A percentile compares a stretch with the other conserved stretches of the same genome.
These are phyloP conservation scores for Emergomyces orientalis DNA, from an alignment of 2,329 filamentous ascomycete genomes.

Conservation along the genomic window DNA sequence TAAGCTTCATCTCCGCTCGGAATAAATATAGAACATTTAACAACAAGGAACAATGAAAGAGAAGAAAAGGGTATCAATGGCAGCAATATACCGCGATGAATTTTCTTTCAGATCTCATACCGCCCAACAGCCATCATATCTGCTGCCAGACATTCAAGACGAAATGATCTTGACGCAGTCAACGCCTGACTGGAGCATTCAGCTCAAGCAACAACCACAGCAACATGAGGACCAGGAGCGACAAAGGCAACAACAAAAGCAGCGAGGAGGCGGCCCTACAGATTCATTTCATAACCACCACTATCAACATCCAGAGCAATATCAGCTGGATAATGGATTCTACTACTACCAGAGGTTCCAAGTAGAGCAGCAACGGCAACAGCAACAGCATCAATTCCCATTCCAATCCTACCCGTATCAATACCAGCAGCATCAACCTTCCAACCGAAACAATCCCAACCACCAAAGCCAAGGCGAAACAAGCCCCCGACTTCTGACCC, in stretches of 20 bases:
- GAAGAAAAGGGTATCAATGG: not conserved
- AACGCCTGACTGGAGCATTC: not conserved
- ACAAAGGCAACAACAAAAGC: not conserved
- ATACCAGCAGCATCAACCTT: not conserved
- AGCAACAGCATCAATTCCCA: not conserved
- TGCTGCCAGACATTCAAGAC: not conserved
- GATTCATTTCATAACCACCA: not conserved
- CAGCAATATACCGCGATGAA: not conserved
- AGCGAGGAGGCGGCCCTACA: not conserved
- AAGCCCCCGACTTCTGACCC: not conserved
- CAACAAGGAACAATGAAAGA: not conserved
- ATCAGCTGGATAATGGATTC: not conserved
- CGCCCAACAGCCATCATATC: not conserved
- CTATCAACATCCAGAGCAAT: not conserved
- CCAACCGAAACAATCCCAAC: not conserved
- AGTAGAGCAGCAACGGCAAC: not conserved
- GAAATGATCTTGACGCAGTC: not conserved
- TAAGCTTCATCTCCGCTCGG: not conserved
- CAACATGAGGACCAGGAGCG: no score
- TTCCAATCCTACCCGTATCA: conserved; percentile 1
- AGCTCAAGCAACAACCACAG: not conserved
- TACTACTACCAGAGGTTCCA: not conserved
- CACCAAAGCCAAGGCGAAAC: not conserved
- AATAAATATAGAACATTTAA: not conserved
- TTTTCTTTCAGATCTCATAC: not conserved